phyloP scores from a whole-genome alignment of 1,139 yeast genomes.

The Pichia sp. region DNA sequence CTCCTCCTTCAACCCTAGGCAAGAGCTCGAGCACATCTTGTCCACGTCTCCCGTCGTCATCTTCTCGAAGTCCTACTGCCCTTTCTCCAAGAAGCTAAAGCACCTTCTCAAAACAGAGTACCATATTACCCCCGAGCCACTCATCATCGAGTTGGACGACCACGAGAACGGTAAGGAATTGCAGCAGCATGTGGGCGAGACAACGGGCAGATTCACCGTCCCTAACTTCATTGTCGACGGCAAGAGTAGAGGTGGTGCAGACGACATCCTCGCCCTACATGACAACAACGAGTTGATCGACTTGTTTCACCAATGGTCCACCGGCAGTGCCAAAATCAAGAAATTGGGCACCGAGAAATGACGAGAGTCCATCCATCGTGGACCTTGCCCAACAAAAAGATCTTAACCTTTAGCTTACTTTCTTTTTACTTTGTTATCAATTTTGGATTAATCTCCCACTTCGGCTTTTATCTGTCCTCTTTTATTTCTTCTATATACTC shows the following conservation, averaged over 20 bases:
- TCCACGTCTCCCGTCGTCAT: constrained; percentile 64
- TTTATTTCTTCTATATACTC: not conserved
- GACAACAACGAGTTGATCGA: constrained; percentile 47
- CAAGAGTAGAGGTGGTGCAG: constrained; percentile 69
- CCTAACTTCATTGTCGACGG: constrained; percentile 68
- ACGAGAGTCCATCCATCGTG: too few species aligned
- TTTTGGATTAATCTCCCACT: too few species aligned
- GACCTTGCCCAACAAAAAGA: too few species aligned
- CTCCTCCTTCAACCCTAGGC: constrained; percentile 14
- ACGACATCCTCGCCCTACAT: constrained; percentile 68
- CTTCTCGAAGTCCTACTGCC: constrained; percentile 70
- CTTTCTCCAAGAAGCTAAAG: constrained; percentile 70
- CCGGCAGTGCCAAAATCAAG: constrained; percentile 47
- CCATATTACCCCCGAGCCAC: constrained; percentile 65
- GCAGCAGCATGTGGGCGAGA: constrained; percentile 53
- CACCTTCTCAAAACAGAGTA: constrained; percentile 59
- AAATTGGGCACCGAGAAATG: constrained; percentile 35
- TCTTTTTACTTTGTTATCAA: not conserved
- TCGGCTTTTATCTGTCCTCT: not conserved
- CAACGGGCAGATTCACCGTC: constrained; percentile 63
- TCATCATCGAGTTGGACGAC: constrained; percentile 75
- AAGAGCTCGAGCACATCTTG: constrained; percentile 30
- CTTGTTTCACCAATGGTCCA: constrained; percentile 60
- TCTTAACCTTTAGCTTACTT: too few species aligned
- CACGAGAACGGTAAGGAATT: constrained; percentile 63